Evolutionary conservation across 768 basidiomycete species (phyloP).

Genomic region (Lanmaoa rubissima): DNA sequence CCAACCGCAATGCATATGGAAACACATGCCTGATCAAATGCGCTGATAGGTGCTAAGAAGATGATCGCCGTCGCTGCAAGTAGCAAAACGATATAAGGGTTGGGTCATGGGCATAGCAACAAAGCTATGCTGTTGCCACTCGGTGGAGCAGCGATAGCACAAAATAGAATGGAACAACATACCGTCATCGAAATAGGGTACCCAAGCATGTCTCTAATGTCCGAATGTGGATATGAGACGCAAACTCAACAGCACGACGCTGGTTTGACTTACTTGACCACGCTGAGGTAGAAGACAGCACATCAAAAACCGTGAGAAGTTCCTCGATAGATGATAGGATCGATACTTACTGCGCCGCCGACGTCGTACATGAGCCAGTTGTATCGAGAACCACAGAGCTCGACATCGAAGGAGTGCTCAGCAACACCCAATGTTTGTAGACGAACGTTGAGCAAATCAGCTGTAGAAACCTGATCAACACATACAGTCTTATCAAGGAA

Average conservation of each 20-base stretch:
- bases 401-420: constrained; percentile 72
- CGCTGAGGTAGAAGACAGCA: constrained; percentile 39
- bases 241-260: constrained; percentile 10
- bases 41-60: constrained; percentile 83
- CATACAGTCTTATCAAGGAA: not conserved
- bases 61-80: constrained; percentile 74
- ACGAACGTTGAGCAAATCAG: constrained; percentile 76
- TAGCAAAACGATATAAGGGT: constrained; percentile 4
- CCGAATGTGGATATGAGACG: constrained; percentile 11
- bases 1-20: not conserved
- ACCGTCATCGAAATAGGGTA: constrained; percentile 86
- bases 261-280: constrained; percentile 49
- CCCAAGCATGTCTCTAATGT: constrained; percentile 72
- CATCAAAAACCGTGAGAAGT: not conserved
- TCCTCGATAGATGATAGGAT: not conserved
- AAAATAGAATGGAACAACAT: constrained; percentile 26
- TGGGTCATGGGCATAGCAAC: constrained; percentile 11
- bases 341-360: constrained; percentile 66
- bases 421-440: constrained; percentile 78
- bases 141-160: constrained; percentile 5
- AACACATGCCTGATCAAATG: constrained; percentile 72
- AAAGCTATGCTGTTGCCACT: constrained; percentile 19
- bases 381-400: constrained; percentile 58
- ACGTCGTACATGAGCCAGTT: constrained; percentile 84
- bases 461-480: constrained; percentile 35